A percentile compares a stretch with the other conserved stretches of the same genome.
These are phyloP conservation scores for Haematococcus lacustris DNA, from an alignment of 139 green algal species.

Conservation along the genomic window DNA sequence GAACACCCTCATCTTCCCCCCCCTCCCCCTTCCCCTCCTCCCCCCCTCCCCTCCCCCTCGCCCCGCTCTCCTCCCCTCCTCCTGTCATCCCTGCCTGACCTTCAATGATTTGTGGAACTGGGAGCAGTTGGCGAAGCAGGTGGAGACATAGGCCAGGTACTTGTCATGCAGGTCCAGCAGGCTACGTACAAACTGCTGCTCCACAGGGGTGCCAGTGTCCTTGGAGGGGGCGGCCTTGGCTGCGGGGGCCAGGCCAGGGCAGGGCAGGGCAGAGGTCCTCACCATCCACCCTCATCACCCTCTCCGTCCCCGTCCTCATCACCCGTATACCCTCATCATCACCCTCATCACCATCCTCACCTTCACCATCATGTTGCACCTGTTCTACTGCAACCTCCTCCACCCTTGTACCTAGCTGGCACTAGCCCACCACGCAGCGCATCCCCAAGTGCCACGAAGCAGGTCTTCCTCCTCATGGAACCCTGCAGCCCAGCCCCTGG, in stretches of 20 bases:
- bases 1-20: too few species aligned
- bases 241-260: background rate
- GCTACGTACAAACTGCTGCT: constrained; percentile 85
- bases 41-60: too few species aligned
- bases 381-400: background rate
- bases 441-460: too few species aligned
- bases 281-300: background rate
- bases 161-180: constrained; percentile 96
- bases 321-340: background rate
- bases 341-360: background rate
- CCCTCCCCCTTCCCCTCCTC: too few species aligned
- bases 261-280: background rate
- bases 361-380: background rate
- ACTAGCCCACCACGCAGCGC: too few species aligned
- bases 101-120: constrained; percentile 91
- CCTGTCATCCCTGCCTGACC: too few species aligned
- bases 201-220: constrained; percentile 44
- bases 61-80: too few species aligned
- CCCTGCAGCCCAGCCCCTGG: background rate
- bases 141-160: constrained; percentile 52
- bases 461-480: too few species aligned
- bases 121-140: constrained; percentile 71
- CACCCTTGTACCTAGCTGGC: too few species aligned
- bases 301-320: background rate
- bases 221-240: constrained; percentile 26